phyloP scores from a whole-genome alignment of 306 rosid species.

The Dalbergia cultrata region DNA sequence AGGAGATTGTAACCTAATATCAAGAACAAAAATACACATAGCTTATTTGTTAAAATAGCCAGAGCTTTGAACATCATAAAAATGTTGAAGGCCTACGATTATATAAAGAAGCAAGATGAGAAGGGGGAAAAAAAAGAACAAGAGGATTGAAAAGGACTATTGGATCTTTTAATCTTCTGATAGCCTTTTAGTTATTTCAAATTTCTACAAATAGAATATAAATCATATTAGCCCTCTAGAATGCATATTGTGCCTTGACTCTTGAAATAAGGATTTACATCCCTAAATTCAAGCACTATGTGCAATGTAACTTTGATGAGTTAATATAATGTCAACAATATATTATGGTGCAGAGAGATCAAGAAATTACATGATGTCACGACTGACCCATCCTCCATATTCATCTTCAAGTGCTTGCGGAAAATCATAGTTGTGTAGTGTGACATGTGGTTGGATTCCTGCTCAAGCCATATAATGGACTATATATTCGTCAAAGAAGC shows the following conservation, averaged over 20 bases:
- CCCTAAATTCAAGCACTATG: neutral
- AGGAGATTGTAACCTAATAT: neutral
- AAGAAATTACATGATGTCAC: conserved; percentile 59
- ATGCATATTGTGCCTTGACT: neutral
- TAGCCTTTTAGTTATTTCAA: no score
- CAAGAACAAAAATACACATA: neutral
- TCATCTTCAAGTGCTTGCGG: conserved; percentile 87
- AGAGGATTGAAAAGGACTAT: neutral
- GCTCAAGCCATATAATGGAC: conserved; percentile 10
- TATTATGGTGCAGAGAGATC: conserved; percentile 1
- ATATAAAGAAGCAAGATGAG: conserved; percentile 3
- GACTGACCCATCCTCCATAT: conserved; percentile 86
- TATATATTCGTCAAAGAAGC: conserved; percentile 6
- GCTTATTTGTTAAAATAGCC: neutral
- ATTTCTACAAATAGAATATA: neutral
- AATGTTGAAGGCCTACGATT: conserved; percentile 16
- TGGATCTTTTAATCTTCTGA: no score
- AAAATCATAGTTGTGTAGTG: conserved; percentile 63
- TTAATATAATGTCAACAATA: neutral
- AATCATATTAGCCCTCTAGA: neutral
- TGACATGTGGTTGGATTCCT: conserved; percentile 86
- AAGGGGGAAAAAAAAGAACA: neutral
- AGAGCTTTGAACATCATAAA: neutral
- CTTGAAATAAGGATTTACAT: neutral
- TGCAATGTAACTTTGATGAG: conserved; percentile 19